These are phyloP conservation scores for Salvia miltiorrhiza DNA, from an alignment of 257 asterid genomes.

Conservation along the genomic window DNA sequence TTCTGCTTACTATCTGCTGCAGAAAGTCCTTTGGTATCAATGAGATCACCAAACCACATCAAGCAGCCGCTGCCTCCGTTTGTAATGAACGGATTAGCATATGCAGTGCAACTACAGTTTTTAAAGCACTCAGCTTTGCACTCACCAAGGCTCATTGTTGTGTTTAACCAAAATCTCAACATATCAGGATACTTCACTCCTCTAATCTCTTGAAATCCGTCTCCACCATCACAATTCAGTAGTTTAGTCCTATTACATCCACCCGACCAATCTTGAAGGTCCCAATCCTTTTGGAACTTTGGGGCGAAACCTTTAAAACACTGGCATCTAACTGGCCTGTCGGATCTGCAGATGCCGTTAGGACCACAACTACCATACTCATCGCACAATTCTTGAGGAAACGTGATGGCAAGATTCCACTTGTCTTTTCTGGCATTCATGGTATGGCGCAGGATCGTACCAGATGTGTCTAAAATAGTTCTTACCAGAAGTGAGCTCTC, in stretches of 20 bases:
- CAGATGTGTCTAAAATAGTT: conserved; percentile 11
- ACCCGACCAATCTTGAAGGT: conserved; percentile 23
- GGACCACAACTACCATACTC: conserved; percentile 34
- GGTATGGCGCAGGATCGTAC: neutral
- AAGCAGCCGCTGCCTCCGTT: conserved; percentile 31
- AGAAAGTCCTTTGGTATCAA: conserved; percentile 14
- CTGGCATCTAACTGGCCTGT: neutral
- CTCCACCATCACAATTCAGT: conserved; percentile 17
- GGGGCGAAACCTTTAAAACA: conserved; percentile 32
- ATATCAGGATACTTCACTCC: conserved; percentile 30
- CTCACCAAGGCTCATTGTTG: conserved; percentile 28
- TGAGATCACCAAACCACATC: conserved; percentile 35
- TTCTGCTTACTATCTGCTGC: conserved; percentile 6
- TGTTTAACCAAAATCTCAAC: conserved; percentile 15
- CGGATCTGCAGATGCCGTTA: conserved; percentile 23
- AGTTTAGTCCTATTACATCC: conserved; percentile 27
- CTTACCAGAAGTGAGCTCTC: conserved; percentile 7
- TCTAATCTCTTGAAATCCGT: conserved; percentile 23
- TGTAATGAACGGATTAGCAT: conserved; percentile 25
- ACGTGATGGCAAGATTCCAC: conserved; percentile 6
- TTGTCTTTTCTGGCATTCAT: conserved; percentile 23
- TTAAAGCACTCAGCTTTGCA: conserved; percentile 28
- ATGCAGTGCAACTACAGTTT: conserved; percentile 32
- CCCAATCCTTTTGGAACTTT: conserved; percentile 14
- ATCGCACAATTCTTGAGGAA: conserved; percentile 21